Evolutionary conservation across 2,329 filamentous ascomycete species (phyloP), one percentile per base, ranked within the genome.

Genomic region (Polychaeton citri): DNA sequence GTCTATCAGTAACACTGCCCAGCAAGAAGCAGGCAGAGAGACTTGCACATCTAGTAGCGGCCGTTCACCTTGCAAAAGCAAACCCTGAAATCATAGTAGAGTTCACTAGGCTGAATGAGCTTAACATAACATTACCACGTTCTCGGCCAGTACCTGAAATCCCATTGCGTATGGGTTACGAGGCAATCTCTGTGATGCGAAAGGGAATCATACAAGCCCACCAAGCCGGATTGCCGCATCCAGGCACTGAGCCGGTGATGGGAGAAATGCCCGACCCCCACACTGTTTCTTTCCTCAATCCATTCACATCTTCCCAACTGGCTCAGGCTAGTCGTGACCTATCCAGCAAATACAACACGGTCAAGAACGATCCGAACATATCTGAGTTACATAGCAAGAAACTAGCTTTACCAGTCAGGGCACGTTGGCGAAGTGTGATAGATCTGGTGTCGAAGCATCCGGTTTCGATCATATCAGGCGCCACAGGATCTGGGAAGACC

Each of bases 401-500:
- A 37, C 50, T 52, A 4, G 46, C 49, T 4, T 44, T 69, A 17
- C 64, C 63, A 7, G 62, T 67, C 52, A 61, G 57, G 34, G 47
- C 58, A 30, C 53, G 57, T 33, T 44, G 49, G 28, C 38, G 47
- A 3, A 31, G 58, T 32, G 52, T 68, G 9, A 40, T 66, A 8
- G 47, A 58, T 2, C 32, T 48, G 32, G 51, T 68, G 13, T 50
- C 58, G 5, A 50, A 55, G 6, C 55, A 64, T 36, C 46, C 51
- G 0, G 65, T 63, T 45, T 64, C 58, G 43, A 62, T 69, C 32
- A 55, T 69, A 38, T 55, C 62, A 33, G 65, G 63, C 13, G 59
- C 62, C 18, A 64, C 63, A 28, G 65, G 63, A 2, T 62, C 59
- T 31, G 65, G 66, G 15, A 69, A 69, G 45, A 62, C 51, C 33